Evolutionary conservation across 1,284 basidiomycete species (phyloP).

Genomic region (Coniferiporia weirii): DNA sequence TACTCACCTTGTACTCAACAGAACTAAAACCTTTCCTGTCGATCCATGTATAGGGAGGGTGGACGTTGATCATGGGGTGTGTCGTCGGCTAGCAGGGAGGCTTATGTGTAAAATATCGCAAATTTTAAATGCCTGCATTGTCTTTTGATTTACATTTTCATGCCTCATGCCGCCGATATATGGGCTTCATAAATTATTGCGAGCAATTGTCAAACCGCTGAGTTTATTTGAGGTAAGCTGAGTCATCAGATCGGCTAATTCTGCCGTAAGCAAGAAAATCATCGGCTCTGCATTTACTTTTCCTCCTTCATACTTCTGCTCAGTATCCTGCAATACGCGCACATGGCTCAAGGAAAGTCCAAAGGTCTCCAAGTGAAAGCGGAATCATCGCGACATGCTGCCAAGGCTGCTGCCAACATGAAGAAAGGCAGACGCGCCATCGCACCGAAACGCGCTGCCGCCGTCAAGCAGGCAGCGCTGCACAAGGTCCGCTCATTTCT

Average conservation of each 20-base stretch:
- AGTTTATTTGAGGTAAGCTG: neutral
- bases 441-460: constrained; percentile 65
- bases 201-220: neutral
- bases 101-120: neutral
- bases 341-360: constrained; percentile 57
- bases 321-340: too few species aligned
- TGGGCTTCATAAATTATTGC: neutral
- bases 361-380: constrained; percentile 57
- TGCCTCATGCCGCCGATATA: neutral
- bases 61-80: too few species aligned
- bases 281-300: neutral
- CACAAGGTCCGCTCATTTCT: constrained; percentile 46
- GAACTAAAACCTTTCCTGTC: too few species aligned
- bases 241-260: neutral
- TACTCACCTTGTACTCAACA: too few species aligned
- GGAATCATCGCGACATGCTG: constrained; percentile 48
- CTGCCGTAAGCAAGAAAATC: neutral
- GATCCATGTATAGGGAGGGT: neutral
- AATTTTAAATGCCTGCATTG: neutral
- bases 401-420: constrained; percentile 55
- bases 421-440: constrained; percentile 71
- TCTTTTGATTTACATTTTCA: neutral
- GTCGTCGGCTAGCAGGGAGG: neutral
- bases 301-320: too few species aligned
- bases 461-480: constrained; percentile 64